A percentile compares a stretch with the other conserved stretches of the same genome.
phyloP scores from a whole-genome alignment of 768 basidiomycete species.

The Xerocomellus dryophilus region DNA sequence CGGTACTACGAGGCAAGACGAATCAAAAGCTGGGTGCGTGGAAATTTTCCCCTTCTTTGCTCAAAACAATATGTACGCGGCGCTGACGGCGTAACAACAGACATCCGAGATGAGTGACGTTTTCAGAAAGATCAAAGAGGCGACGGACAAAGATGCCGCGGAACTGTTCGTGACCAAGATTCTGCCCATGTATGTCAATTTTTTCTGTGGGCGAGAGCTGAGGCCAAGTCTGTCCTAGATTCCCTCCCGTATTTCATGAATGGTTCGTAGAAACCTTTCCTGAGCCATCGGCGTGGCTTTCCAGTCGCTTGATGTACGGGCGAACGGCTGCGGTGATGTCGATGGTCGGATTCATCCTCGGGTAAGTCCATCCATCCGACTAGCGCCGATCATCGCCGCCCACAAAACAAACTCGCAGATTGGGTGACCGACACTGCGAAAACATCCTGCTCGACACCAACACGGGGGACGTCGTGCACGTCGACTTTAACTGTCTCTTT shows the following conservation, averaged over 20 bases:
- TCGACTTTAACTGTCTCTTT: slow-evolving; percentile 97
- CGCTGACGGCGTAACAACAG: slow-evolving; percentile 21
- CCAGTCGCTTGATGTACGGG: slow-evolving; percentile 80
- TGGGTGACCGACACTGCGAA: slow-evolving; percentile 97
- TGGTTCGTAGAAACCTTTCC: slow-evolving; percentile 98
- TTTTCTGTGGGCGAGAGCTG: not conserved
- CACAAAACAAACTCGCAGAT: slow-evolving; percentile 39
- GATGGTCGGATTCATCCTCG: slow-evolving; percentile 96
- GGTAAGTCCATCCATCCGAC: slow-evolving; percentile 43
- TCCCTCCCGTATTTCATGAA: slow-evolving; percentile 87
- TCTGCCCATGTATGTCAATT: slow-evolving; percentile 49
- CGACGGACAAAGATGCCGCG: slow-evolving; percentile 47
- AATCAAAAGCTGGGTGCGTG: slow-evolving; percentile 48
- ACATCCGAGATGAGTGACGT: slow-evolving; percentile 41
- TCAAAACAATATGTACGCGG: not conserved
- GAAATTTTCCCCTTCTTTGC: not conserved
- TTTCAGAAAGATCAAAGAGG: slow-evolving; percentile 52
- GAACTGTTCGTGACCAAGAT: slow-evolving; percentile 53
- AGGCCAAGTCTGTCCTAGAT: slow-evolving; percentile 38
- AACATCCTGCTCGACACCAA: slow-evolving; percentile 90
- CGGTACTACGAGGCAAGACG: slow-evolving; percentile 60
- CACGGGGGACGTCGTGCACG: slow-evolving; percentile 90
- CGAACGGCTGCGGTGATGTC: slow-evolving; percentile 96
- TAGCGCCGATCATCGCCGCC: not conserved
- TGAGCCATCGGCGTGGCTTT: slow-evolving; percentile 92